Percentiles rank a stretch among this genome's conserved stretches.
These are phyloP conservation scores for Stygiomarasmius scandens DNA, from an alignment of 1,284 basidiomycete genomes.

Conservation along the genomic window DNA sequence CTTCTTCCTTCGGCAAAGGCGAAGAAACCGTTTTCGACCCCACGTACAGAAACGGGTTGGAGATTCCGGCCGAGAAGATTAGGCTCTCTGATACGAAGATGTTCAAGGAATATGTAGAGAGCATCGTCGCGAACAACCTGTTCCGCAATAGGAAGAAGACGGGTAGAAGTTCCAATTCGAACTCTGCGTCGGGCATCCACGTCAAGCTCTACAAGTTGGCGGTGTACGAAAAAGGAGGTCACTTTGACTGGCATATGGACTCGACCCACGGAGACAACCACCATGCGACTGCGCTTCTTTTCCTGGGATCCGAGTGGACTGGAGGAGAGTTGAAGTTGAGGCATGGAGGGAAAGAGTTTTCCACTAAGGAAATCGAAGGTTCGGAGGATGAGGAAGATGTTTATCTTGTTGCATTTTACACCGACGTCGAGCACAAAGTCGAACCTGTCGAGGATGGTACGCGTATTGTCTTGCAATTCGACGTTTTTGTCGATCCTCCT, in stretches of 20 bases:
- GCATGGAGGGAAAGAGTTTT: conserved; percentile 12
- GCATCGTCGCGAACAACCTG: no score
- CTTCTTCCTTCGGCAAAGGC: conserved; percentile 19
- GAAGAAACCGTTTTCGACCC: conserved; percentile 18
- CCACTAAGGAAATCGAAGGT: not conserved
- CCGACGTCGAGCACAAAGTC: conserved; percentile 22
- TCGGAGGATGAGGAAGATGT: not conserved
- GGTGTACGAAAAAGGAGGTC: conserved; percentile 18
- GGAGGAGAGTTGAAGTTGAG: conserved; percentile 17
- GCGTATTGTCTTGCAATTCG: conserved; percentile 20
- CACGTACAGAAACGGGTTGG: conserved; percentile 17
- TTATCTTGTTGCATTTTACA: conserved; percentile 19
- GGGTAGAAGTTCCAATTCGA: no score
- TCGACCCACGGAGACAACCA: conserved; percentile 21
- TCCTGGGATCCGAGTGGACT: conserved; percentile 18
- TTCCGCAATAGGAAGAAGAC: no score
- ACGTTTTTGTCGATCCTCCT: conserved; percentile 1
- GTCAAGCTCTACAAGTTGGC: conserved; percentile 20
- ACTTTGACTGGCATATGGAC: conserved; percentile 22
- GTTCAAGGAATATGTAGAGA: no score
- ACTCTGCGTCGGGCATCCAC: conserved; percentile 2
- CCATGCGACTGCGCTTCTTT: conserved; percentile 20
- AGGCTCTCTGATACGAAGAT: no score
- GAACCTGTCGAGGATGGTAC: conserved; percentile 17
- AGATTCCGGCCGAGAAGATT: conserved; percentile 14